A percentile compares a stretch with the other conserved stretches of the same genome.
Evolutionary conservation across 2,329 filamentous ascomycete genomes (phyloP).

Genomic region (Apiospora phragmitis): DNA sequence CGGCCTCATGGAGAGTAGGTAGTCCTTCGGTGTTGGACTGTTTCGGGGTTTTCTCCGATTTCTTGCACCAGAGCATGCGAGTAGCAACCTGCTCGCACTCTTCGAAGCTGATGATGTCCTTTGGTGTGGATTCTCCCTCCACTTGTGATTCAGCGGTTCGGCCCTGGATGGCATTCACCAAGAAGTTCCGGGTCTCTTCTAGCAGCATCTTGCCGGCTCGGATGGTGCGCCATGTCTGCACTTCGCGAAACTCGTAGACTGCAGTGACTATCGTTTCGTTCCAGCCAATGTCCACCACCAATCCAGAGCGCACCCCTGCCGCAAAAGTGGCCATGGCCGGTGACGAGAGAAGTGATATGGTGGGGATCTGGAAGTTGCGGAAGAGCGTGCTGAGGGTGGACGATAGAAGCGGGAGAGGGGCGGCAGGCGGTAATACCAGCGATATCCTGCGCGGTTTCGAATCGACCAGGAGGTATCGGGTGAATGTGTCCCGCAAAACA

Average conservation of each 20-base stretch:
- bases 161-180: conserved; percentile 48
- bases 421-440: conserved; percentile 73
- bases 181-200: conserved; percentile 65
- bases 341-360: conserved; percentile 76
- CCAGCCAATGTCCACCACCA: conserved; percentile 93
- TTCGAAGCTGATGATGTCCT: conserved; percentile 62
- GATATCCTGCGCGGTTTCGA: conserved; percentile 74
- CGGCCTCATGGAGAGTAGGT: conserved; percentile 57
- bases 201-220: conserved; percentile 74
- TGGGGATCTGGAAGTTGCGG: conserved; percentile 74
- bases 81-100: conserved; percentile 79
- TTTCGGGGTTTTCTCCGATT: conserved; percentile 30
- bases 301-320: conserved; percentile 80
- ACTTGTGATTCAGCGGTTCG: conserved; percentile 27
- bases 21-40: conserved; percentile 37
- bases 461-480: conserved; percentile 69
- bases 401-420: conserved; percentile 78
- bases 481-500: conserved; percentile 77
- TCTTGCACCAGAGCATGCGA: conserved; percentile 77
- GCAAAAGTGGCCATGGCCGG: conserved; percentile 74
- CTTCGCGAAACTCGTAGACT: conserved; percentile 87
- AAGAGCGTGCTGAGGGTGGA: conserved; percentile 78
- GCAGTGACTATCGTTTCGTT: conserved; percentile 82
- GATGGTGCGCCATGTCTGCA: conserved; percentile 68
- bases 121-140: conserved; percentile 20